Percentiles rank a stretch among this genome's conserved stretches.
These are phyloP conservation scores for Boletus insuetus DNA, from an alignment of 768 basidiomycete species.

Conservation along the genomic window DNA sequence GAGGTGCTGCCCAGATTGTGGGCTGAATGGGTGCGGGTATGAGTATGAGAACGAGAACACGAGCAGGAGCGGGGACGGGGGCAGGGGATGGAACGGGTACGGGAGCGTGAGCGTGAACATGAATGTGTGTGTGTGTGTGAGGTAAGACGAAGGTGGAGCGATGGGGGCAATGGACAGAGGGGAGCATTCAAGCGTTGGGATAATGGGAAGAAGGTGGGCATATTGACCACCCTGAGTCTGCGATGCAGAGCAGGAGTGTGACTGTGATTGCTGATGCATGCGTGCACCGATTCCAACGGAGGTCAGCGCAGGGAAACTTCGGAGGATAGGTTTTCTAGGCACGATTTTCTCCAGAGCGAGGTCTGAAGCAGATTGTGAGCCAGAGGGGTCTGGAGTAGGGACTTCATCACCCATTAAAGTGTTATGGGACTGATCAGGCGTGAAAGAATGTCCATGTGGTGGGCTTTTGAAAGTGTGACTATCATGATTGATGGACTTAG, in stretches of 20 bases:
- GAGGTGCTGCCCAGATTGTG: slow-evolving; percentile 22
- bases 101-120: too few relatives aligned
- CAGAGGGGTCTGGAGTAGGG: slow-evolving; percentile 32
- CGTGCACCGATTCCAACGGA: background rate
- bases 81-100: too few relatives aligned
- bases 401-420: too few relatives aligned
- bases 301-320: slow-evolving; percentile 36
- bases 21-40: slow-evolving; percentile 1
- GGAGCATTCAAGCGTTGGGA: slow-evolving; percentile 31
- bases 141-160: slow-evolving; percentile 18
- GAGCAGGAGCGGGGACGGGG: too few relatives aligned
- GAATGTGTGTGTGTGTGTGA: slow-evolving; percentile 7
- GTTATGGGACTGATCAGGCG: too few relatives aligned
- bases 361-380: slow-evolving; percentile 48
- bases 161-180: slow-evolving; percentile 23
- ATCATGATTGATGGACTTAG: too few relatives aligned
- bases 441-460: too few relatives aligned
- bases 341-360: slow-evolving; percentile 46
- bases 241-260: slow-evolving; percentile 23
- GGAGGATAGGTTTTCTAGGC: slow-evolving; percentile 68
- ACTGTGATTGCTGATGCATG: slow-evolving; percentile 27
- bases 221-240: slow-evolving; percentile 6
- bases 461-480: too few relatives aligned
- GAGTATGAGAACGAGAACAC: slow-evolving; percentile 8
- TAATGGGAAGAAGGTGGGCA: slow-evolving; percentile 27